Evolutionary conservation across 192 early-diverging fungal species (phyloP), one percentile per base, ranked within the genome.

Genomic region (Podila epigama): DNA sequence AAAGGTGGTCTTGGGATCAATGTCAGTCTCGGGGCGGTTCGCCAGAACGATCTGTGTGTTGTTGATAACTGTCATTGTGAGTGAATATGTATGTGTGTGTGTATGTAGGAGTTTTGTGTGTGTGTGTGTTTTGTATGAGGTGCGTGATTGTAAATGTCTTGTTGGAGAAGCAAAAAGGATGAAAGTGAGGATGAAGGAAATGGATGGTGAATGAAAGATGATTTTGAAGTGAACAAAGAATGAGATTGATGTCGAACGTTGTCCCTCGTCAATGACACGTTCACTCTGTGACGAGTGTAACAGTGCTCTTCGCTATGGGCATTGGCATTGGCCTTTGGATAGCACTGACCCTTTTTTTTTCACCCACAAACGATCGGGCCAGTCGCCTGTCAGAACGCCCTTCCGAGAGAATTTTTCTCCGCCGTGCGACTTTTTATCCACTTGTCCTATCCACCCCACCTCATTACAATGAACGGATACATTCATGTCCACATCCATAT

Each of bases 11-110:
- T 56, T 60, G 51, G 70, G 71, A 33, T 83, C 77, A 41, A 82
- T 67, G 22, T 60, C 32, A 5, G 77, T 80, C 8, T 42, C 41
- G 18, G 84, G 83, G 25, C 83, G 58, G 44, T 73, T 66, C 15
- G 71, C 83, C 34, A 85, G 58, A 11, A 81, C 58, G 27, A 85
- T 69, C 62, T 82, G 79, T 28, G 69, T 84, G 51, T 84, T 83
- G 29, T 75, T 51, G 35, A 75, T 62, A 58, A 25, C 58, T 7
- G 28, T 44, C 72, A 75, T 75, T 33, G 9, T 73, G 44, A 13
- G 16, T 16, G 40, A 44, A 44, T 41, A 1, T 13, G 9, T 31
- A 37, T 12, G 16, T 39, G 12, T 53, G 8, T 33, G 27, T 39
- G 15, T 20, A 32, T 4, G 9, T 34, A 20, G 51, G 16, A 5